phyloP scores from a whole-genome alignment of 805 yeast species.

The Limtongia smithiae region DNA sequence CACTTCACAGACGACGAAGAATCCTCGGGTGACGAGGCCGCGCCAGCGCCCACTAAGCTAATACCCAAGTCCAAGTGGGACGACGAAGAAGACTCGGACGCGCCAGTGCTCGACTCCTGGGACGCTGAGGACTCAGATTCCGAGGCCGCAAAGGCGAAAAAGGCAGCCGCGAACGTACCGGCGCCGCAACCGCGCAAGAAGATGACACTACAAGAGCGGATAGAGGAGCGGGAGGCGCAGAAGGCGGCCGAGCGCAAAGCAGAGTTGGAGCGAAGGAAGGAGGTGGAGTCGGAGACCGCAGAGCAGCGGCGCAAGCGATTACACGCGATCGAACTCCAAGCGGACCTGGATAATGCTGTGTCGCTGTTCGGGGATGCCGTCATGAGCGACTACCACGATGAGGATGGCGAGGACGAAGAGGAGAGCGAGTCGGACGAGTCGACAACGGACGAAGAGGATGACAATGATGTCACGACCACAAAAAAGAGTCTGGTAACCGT shows the following conservation, averaged over 20 bases:
- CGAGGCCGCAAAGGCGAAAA: constrained; percentile 50
- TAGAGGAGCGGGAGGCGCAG: constrained; percentile 48
- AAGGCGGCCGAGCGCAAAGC: constrained; percentile 20
- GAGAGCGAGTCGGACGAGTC: constrained; percentile 30
- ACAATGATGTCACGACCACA: neutral
- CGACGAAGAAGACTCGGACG: constrained; percentile 71
- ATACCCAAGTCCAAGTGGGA: constrained; percentile 74
- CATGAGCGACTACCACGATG: constrained; percentile 33
- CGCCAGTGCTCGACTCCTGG: constrained; percentile 83
- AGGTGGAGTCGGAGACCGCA: constrained; percentile 54
- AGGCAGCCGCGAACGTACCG: constrained; percentile 22
- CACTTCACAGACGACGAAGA: constrained; percentile 51
- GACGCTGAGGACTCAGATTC: constrained; percentile 73
- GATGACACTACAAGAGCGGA: constrained; percentile 38
- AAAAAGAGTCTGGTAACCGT: constrained; percentile 1
- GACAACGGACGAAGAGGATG: neutral
- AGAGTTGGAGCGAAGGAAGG: constrained; percentile 19
- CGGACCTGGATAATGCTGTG: constrained; percentile 91
- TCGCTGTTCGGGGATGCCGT: constrained; percentile 72
- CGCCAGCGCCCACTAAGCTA: constrained; percentile 54
- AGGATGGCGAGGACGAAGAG: constrained; percentile 49
- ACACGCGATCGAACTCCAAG: constrained; percentile 71
- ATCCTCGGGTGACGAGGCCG: constrained; percentile 63
- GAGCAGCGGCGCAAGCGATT: constrained; percentile 65
- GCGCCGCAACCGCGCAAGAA: constrained; percentile 11